These are phyloP conservation scores for Panus rudis DNA, from an alignment of 768 basidiomycete species.

Conservation along the genomic window DNA sequence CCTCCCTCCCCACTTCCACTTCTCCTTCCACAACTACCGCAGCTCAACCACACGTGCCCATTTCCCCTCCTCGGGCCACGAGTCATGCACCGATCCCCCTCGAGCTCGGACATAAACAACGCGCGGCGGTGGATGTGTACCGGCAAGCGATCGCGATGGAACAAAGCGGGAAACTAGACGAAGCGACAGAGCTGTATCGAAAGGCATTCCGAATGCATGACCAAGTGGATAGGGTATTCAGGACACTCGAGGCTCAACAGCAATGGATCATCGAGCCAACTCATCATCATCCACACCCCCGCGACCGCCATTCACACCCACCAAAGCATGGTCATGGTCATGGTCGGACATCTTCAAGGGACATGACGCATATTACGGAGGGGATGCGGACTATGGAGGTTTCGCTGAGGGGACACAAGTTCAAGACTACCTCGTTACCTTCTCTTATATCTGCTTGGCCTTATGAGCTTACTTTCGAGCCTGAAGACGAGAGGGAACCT, in stretches of 20 bases:
- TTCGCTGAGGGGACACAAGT: constrained; percentile 9
- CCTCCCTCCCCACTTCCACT: background rate
- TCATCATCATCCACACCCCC: too few relatives aligned
- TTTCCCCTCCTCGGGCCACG: too few relatives aligned
- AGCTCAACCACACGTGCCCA: constrained; percentile 1
- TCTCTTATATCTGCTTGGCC: constrained; percentile 45
- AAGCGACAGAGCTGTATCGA: constrained; percentile 70
- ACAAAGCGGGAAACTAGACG: constrained; percentile 65
- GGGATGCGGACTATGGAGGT: constrained; percentile 8
- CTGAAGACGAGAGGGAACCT: constrained; percentile 58
- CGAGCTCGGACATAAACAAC: constrained; percentile 28
- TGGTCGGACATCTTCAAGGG: background rate
- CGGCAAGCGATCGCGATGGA: constrained; percentile 65
- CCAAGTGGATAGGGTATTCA: constrained; percentile 68
- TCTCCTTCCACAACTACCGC: background rate
- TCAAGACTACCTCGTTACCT: constrained; percentile 37
- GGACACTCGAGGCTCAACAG: constrained; percentile 42
- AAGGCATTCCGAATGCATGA: constrained; percentile 73
- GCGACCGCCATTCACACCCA: too few relatives aligned
- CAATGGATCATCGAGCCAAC: constrained; percentile 1
- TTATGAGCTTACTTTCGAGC: constrained; percentile 46
- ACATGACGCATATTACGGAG: constrained; percentile 9
- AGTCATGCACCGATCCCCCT: too few relatives aligned
- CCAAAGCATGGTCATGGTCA: too few relatives aligned
- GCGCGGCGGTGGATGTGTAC: constrained; percentile 59